These are phyloP conservation scores for Coemansia guatemalensis DNA, from an alignment of 192 early-diverging fungal species.

Conservation along the genomic window DNA sequence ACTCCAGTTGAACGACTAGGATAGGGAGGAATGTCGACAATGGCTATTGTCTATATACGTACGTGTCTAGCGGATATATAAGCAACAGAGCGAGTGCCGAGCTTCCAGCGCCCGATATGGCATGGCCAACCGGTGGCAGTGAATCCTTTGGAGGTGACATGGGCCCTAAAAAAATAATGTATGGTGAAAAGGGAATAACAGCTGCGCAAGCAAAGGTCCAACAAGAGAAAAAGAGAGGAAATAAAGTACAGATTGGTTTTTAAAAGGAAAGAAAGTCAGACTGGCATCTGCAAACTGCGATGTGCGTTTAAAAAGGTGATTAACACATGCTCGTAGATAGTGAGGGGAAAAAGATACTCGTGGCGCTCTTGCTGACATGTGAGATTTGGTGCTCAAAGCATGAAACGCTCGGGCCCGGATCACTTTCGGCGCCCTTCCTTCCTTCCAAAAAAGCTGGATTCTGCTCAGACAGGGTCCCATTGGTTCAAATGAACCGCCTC, in stretches of 20 bases:
- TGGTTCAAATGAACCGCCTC: neutral
- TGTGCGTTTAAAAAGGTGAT: slow-evolving; percentile 1
- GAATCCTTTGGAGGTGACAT: slow-evolving; percentile 43
- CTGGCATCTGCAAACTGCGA: neutral
- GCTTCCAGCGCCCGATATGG: slow-evolving; percentile 86
- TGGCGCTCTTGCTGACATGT: neutral
- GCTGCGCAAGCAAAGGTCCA: neutral
- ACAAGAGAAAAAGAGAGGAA: slow-evolving; percentile 10
- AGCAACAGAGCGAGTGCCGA: slow-evolving; percentile 88
- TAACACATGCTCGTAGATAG: neutral
- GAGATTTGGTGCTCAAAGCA: neutral
- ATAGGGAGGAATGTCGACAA: too few species aligned
- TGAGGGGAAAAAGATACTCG: neutral
- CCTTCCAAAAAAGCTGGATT: neutral
- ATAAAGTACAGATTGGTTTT: neutral
- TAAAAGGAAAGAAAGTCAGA: neutral
- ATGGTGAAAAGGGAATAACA: neutral
- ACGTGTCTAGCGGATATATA: slow-evolving; percentile 93
- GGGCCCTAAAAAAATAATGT: neutral
- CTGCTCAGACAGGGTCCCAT: neutral
- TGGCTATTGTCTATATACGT: slow-evolving; percentile 5
- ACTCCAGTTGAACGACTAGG: too few species aligned
- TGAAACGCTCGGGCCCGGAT: neutral
- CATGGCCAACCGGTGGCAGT: slow-evolving; percentile 87
- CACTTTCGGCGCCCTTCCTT: too few species aligned